phyloP scores from a whole-genome alignment of 495 filamentous ascomycete genomes.

The Penicillium crystallinum region DNA sequence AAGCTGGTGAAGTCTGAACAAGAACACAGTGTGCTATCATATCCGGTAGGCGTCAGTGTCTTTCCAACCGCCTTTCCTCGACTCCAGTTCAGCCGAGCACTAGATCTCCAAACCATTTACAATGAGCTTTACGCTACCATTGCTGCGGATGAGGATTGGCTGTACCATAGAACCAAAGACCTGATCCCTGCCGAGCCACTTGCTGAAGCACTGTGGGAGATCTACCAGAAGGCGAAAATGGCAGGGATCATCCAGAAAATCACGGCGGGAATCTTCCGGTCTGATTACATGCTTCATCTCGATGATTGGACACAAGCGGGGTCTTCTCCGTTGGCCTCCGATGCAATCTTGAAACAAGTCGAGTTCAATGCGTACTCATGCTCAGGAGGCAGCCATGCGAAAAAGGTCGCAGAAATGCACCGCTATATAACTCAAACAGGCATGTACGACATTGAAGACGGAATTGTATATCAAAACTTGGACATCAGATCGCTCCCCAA shows the following conservation, averaged over 20 bases:
- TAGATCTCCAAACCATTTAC: slow-evolving; percentile 62
- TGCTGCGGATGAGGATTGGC: slow-evolving; percentile 68
- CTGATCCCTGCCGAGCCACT: slow-evolving; percentile 61
- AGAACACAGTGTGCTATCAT: slow-evolving; percentile 59
- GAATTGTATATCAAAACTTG: background rate
- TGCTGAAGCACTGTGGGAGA: slow-evolving; percentile 68
- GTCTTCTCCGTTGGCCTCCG: background rate
- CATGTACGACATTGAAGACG: slow-evolving; percentile 13
- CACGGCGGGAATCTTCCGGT: slow-evolving; percentile 77
- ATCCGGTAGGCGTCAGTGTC: slow-evolving; percentile 70
- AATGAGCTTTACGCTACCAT: slow-evolving; percentile 78
- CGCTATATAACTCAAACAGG: slow-evolving; percentile 24
- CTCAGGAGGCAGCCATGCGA: slow-evolving; percentile 61
- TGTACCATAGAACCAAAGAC: slow-evolving; percentile 36
- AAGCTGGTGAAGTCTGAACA: background rate
- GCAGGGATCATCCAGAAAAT: slow-evolving; percentile 56
- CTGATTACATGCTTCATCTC: slow-evolving; percentile 83
- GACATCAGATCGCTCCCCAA: slow-evolving; percentile 46
- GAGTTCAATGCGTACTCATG: slow-evolving; percentile 92
- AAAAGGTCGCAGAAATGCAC: slow-evolving; percentile 62
- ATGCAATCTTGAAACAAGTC: slow-evolving; percentile 66
- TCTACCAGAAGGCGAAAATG: slow-evolving; percentile 65
- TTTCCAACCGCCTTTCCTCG: slow-evolving; percentile 78
- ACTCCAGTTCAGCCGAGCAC: slow-evolving; percentile 63
- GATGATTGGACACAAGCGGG: background rate